Conservation (phyloP, 371 early-diverging fungal genomes). For the Umbelopsis sp. region DNA sequence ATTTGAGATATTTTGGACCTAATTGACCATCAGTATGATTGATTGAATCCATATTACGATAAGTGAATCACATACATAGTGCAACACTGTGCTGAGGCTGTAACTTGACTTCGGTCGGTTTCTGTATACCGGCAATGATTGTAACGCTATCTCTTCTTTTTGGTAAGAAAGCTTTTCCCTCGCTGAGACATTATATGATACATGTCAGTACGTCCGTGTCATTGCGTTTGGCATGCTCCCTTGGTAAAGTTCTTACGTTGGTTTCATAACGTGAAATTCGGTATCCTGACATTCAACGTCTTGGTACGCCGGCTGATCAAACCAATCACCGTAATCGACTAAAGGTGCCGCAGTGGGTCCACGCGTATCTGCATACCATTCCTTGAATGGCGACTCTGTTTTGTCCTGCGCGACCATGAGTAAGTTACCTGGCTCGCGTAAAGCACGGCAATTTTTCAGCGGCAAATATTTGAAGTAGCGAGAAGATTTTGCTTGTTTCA, state of each 20-base stretch:
- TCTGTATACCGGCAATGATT: slow-evolving; percentile 7
- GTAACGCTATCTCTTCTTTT: slow-evolving; percentile 14
- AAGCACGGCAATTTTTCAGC: too few species aligned
- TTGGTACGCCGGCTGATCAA: neutral
- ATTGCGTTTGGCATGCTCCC: neutral
- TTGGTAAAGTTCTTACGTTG: neutral
- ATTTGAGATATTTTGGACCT: too few species aligned
- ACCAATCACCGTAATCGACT: neutral
- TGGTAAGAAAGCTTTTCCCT: slow-evolving; percentile 21
- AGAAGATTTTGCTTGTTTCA: too few species aligned
- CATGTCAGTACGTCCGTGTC: neutral
- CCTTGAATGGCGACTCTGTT: neutral
- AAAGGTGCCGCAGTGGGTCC: neutral
- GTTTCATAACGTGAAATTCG: neutral
- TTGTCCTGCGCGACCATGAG: neutral
- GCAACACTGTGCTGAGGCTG: slow-evolving; percentile 3
- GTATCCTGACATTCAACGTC: neutral
- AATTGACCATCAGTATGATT: neutral
- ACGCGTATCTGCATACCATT: neutral
- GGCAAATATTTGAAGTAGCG: too few species aligned
- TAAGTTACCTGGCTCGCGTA: neutral
- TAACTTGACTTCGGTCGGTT: slow-evolving; percentile 8
- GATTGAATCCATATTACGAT: neutral
- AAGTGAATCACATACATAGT: slow-evolving; percentile 8
- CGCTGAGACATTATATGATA: neutral